Percentiles rank a stretch among this genome's conserved stretches.
Conservation (phyloP, 108 stramenopile species). For the Bacterosira constricta region DNA sequence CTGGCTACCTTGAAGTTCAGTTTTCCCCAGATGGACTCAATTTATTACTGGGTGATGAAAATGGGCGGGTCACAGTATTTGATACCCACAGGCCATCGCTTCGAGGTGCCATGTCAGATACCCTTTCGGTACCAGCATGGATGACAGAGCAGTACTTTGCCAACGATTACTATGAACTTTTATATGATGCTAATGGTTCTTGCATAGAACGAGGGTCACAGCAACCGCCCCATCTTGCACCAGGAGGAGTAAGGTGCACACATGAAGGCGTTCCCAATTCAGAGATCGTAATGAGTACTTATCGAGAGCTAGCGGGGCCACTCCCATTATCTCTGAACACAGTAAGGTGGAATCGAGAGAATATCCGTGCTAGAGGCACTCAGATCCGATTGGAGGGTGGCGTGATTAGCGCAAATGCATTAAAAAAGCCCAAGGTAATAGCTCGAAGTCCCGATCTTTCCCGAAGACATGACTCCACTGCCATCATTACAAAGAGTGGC, state of each 20-base stretch:
- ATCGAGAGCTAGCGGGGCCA: conserved; percentile 57
- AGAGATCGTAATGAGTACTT: conserved; percentile 59
- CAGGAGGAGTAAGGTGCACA: conserved; percentile 64
- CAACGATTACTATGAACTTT: conserved; percentile 88
- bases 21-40: conserved; percentile 72
- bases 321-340: conserved; percentile 46
- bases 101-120: neutral
- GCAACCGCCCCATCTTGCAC: conserved; percentile 84
- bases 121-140: conserved; percentile 39
- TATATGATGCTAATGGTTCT: conserved; percentile 78
- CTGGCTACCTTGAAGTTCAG: conserved; percentile 74
- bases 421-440: conserved; percentile 17
- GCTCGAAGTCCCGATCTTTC: conserved; percentile 27
- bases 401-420: conserved; percentile 22
- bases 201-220: conserved; percentile 83
- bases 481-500: conserved; percentile 20
- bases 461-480: conserved; percentile 25
- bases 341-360: conserved; percentile 45
- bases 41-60: conserved; percentile 77
- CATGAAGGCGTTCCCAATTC: conserved; percentile 64
- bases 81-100: conserved; percentile 45
- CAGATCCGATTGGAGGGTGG: conserved; percentile 34
- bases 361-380: conserved; percentile 29
- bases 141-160: conserved; percentile 89
- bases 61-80: conserved; percentile 70